A percentile compares a stretch with the other conserved stretches of the same genome.
Evolutionary conservation across 768 basidiomycete genomes (phyloP).

Genomic region (Pleurotus ostreatus): DNA sequence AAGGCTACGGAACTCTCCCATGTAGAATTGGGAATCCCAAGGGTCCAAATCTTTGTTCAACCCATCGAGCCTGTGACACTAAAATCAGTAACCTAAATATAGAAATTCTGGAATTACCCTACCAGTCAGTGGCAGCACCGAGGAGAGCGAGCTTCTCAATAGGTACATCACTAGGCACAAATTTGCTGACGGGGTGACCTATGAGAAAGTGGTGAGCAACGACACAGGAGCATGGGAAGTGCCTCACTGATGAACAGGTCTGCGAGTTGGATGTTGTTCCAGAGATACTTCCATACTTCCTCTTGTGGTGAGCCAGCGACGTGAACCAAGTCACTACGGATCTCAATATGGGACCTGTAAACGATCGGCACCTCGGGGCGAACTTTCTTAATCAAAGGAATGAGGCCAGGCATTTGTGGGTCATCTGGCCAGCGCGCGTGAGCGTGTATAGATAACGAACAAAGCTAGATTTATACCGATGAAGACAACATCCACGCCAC

Average conservation of each 20-base stretch:
- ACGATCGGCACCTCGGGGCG: constrained; percentile 85
- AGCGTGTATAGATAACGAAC: neutral
- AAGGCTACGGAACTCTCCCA: constrained; percentile 80
- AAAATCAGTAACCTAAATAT: neutral
- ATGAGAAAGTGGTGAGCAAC: constrained; percentile 2
- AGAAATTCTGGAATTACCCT: constrained; percentile 19
- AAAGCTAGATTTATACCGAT: constrained; percentile 51
- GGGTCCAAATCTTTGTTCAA: constrained; percentile 83
- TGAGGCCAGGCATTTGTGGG: constrained; percentile 92
- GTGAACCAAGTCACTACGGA: constrained; percentile 83
- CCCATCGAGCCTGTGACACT: constrained; percentile 70
- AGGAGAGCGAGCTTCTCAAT: constrained; percentile 65
- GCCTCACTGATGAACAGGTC: constrained; percentile 84
- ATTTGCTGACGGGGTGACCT: constrained; percentile 90
- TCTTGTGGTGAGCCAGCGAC: constrained; percentile 78
- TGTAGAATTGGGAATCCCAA: constrained; percentile 86
- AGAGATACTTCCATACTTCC: constrained; percentile 93
- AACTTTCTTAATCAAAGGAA: constrained; percentile 85
- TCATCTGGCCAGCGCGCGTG: constrained; percentile 44
- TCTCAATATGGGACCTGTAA: constrained; percentile 95
- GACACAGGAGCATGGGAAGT: neutral
- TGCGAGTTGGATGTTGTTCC: constrained; percentile 85
- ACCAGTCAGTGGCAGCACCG: constrained; percentile 87
- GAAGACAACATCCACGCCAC: constrained; percentile 85
- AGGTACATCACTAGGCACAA: constrained; percentile 85